phyloP scores from a whole-genome alignment of 306 rosid species.

The Boehmeria nivea region DNA sequence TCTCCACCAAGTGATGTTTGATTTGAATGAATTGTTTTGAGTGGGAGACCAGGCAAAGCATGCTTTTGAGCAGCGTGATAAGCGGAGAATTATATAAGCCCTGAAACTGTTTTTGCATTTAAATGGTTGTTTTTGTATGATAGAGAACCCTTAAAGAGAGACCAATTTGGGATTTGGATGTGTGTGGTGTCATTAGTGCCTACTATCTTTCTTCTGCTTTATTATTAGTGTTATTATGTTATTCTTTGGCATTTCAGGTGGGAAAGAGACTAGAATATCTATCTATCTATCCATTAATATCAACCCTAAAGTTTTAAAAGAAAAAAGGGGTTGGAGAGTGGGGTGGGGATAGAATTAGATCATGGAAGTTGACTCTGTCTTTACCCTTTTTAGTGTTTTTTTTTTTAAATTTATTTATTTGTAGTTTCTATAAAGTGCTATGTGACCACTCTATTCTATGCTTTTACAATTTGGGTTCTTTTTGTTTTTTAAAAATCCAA shows the following conservation, averaged over 20 bases:
- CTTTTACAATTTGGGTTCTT: too few species aligned
- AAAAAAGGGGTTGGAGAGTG: background rate
- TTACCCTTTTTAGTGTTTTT: background rate
- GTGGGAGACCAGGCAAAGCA: conserved; percentile 16
- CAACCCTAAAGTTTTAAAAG: conserved; percentile 12
- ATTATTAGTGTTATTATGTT: conserved; percentile 5
- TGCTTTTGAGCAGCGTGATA: conserved; percentile 13
- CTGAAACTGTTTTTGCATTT: too few species aligned
- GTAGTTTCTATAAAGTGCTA: too few species aligned
- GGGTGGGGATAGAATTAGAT: background rate
- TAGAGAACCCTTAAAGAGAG: conserved; percentile 20
- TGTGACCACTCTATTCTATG: background rate
- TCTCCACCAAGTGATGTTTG: background rate
- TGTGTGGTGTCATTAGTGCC: conserved; percentile 8
- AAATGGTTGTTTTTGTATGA: too few species aligned
- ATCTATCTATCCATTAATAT: too few species aligned
- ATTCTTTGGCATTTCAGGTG: conserved; percentile 10
- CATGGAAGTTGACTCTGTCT: background rate
- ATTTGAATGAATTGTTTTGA: background rate
- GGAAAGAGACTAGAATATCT: conserved; percentile 19
- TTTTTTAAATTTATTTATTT: too few species aligned
- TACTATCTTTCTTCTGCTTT: conserved; percentile 5
- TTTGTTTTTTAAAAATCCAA: conserved; percentile 3
- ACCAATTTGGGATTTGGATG: conserved; percentile 15
- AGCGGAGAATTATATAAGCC: too few species aligned